Percentiles rank a stretch among this genome's conserved stretches.
These are phyloP conservation scores for Neurospora sp. DNA, from an alignment of 2,329 filamentous ascomycete genomes.

Conservation along the genomic window DNA sequence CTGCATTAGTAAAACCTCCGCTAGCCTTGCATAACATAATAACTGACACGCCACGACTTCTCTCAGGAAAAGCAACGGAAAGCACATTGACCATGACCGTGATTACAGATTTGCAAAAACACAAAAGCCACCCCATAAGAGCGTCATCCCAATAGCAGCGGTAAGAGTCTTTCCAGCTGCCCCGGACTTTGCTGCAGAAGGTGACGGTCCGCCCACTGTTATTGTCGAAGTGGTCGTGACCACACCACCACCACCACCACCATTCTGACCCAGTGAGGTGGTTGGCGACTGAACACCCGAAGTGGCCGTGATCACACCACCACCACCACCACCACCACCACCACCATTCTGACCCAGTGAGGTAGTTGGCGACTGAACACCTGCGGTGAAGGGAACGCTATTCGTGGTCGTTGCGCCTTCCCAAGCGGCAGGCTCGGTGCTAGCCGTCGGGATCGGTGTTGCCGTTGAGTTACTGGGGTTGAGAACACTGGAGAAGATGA, in stretches of 20 bases:
- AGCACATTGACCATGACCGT: not conserved
- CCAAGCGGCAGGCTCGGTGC: conserved; percentile 42
- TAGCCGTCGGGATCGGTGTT: conserved; percentile 30
- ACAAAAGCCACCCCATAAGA: not conserved
- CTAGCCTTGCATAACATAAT: too few relatives aligned
- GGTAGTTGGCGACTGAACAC: conserved; percentile 34
- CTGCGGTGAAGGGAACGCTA: conserved; percentile 44
- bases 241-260: not conserved
- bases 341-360: not conserved
- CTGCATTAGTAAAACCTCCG: too few relatives aligned
- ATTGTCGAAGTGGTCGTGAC: not conserved
- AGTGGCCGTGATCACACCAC: conserved; percentile 24
- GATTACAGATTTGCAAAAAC: not conserved
- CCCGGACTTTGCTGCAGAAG: not conserved
- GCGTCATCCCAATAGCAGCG: not conserved
- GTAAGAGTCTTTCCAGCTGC: not conserved
- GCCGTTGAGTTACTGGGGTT: conserved; percentile 42
- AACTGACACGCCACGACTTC: not conserved
- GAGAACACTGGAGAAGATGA: conserved; percentile 33
- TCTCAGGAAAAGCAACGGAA: not conserved
- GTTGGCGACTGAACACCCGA: conserved; percentile 38
- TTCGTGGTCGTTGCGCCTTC: conserved; percentile 38
- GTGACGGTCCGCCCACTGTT: not conserved
- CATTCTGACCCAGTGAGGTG: conserved; percentile 4
- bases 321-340: too few relatives aligned